Evolutionary conservation across 768 basidiomycete genomes (phyloP).

Genomic region (Rhizopogon rudus): DNA sequence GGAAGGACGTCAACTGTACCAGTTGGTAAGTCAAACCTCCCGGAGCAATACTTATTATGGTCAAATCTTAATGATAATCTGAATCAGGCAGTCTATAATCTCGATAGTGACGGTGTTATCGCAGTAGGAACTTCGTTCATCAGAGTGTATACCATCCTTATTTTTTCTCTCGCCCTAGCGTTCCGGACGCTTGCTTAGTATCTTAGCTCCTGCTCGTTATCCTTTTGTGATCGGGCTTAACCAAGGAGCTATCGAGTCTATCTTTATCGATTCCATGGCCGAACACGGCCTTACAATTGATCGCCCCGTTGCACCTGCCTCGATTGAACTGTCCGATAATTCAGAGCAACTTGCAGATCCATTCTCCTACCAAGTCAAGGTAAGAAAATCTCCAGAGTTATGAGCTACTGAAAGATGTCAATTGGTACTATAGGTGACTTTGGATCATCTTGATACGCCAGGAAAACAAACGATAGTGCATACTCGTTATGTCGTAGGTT

Average conservation of each 20-base stretch:
- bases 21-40: slow-evolving; percentile 42
- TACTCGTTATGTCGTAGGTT: slow-evolving; percentile 31
- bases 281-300: slow-evolving; percentile 27
- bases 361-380: slow-evolving; percentile 28
- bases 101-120: slow-evolving; percentile 51
- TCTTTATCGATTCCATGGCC: slow-evolving; percentile 37
- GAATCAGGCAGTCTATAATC: slow-evolving; percentile 69
- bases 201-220: slow-evolving; percentile 59
- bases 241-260: slow-evolving; percentile 35
- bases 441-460: slow-evolving; percentile 16
- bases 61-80: background rate
- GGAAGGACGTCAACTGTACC: slow-evolving; percentile 64
- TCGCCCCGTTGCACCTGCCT: slow-evolving; percentile 24
- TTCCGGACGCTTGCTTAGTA: slow-evolving; percentile 57
- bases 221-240: slow-evolving; percentile 58
- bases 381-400: background rate
- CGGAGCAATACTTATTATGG: background rate
- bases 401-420: background rate
- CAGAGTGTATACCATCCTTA: background rate
- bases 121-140: slow-evolving; percentile 34
- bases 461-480: slow-evolving; percentile 31
- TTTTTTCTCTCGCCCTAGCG: slow-evolving; percentile 34
- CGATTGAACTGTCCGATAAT: slow-evolving; percentile 30
- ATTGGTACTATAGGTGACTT: background rate
- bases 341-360: slow-evolving; percentile 28